Base-by-base conservation (phyloP, 1,284 basidiomycete species). In the Malassezia brasiliensis region DNA sequence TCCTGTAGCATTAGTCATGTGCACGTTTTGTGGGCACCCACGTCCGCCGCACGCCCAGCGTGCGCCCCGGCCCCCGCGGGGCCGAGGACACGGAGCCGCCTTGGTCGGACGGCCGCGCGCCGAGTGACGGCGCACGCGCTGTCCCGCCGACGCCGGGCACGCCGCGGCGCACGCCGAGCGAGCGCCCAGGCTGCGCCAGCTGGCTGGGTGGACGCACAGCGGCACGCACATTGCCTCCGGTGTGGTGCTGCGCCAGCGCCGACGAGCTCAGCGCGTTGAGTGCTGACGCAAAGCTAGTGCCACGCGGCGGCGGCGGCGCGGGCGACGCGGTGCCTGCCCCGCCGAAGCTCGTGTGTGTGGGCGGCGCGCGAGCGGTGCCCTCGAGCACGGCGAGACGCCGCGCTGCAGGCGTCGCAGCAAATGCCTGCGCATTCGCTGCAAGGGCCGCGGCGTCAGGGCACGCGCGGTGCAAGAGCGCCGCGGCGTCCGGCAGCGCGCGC, bases 221-320 rank as follows among this genome's bases (percentile, higher is more conserved):
- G 12, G 49, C 49, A 20, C 39, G 38, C 28, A 44, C 49, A 20
- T 39, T 41, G 17, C 20, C 22, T 8, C 32, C 14, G 3, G 10
- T 5, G 12, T 22, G 11, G 22, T 20, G 15, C 14, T 17, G 11
- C 1, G 37, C 6, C 1, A 52, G 22, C 9, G 50, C 34, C 3
- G 50, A 22, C 2, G 41, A 36, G 14, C 50, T 30, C 22, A 48
- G 37, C 17, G 52, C 47, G 15, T 40, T 41, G 38, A 48, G 52
- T 19, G 45, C 45, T 12, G 38, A 41, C 5, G 40, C 42, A 52
- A 52, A 52, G 15, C 51, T 41, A 32, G n/a, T n/a, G n/a, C n/a
- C 31, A 32, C 7, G 31, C 31, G 31, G 40, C 2, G 12, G 40
- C 40, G n/a, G 17, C n/a, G 40, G 40, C 32, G n/a, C n/a, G 19